A percentile compares a stretch with the other conserved stretches of the same genome.
Evolutionary conservation across 176 grass and related monocot genomes (phyloP).

Genomic region (Musa acuminata): DNA sequence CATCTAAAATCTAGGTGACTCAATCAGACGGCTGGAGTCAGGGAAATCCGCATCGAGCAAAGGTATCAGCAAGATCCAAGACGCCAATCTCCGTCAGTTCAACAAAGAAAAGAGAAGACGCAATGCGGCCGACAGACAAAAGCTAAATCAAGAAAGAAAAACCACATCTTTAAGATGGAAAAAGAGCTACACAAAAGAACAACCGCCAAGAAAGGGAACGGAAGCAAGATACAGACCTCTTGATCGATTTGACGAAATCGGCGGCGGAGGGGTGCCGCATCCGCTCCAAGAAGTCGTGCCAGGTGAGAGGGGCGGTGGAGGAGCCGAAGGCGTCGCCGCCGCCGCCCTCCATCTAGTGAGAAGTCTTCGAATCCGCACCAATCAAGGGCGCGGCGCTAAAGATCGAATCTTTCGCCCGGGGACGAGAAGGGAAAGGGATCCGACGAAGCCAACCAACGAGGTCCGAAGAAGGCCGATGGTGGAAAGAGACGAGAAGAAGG

Average conservation of each 20-base stretch:
- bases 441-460: neutral
- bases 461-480: neutral
- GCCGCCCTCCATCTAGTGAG: slow-evolving; percentile 51
- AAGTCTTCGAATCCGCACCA: neutral
- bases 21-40: neutral
- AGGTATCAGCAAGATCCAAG: neutral
- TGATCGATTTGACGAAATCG: slow-evolving; percentile 95
- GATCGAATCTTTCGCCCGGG: neutral
- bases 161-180: neutral
- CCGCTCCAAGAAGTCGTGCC: slow-evolving; percentile 96
- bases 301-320: slow-evolving; percentile 66
- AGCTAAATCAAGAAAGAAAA: neutral
- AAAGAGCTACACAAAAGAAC: neutral
- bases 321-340: slow-evolving; percentile 58
- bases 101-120: neutral
- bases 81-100: neutral
- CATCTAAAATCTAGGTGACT: neutral
- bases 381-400: neutral
- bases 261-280: slow-evolving; percentile 94
- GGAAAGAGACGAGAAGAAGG: neutral
- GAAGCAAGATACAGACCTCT: slow-evolving; percentile 34
- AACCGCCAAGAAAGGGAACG: neutral
- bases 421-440: neutral
- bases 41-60: neutral
- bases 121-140: neutral